phyloP scores from a whole-genome alignment of 106 monocot species.

The Allium sativum region DNA sequence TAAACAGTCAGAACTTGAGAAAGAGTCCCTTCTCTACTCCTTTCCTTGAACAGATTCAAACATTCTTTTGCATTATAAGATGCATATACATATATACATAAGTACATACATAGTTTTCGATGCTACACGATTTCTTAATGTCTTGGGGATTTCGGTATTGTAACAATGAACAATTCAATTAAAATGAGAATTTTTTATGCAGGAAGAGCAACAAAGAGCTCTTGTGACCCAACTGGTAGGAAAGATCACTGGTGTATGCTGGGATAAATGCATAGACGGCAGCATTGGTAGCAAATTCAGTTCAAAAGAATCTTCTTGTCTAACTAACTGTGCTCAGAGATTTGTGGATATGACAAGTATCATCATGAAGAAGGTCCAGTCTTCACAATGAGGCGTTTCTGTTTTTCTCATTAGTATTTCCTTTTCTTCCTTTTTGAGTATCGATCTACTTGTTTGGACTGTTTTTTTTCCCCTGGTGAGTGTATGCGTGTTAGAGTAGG shows the following conservation, averaged over 20 bases:
- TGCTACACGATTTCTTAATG: background rate
- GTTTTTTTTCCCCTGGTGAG: background rate
- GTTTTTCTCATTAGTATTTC: background rate
- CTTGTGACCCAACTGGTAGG: background rate
- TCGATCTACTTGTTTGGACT: no score
- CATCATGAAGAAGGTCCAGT: background rate
- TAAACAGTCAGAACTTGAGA: background rate
- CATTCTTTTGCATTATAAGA: background rate
- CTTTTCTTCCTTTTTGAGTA: background rate
- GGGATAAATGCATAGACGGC: background rate
- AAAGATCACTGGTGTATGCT: slow-evolving; percentile 1
- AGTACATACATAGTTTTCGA: background rate
- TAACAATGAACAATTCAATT: background rate
- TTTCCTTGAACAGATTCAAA: background rate
- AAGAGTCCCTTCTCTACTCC: background rate
- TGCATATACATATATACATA: background rate
- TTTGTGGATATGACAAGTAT: slow-evolving; percentile 1
- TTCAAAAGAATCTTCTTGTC: background rate
- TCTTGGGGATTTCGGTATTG: background rate
- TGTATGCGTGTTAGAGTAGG: background rate
- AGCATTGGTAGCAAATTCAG: slow-evolving; percentile 3
- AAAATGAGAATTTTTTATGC: background rate
- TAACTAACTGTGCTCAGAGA: slow-evolving; percentile 1
- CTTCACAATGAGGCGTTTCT: background rate
- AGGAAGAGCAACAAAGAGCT: slow-evolving; percentile 7